Conservation (phyloP, 768 basidiomycete genomes). For the Mycena latifolia region DNA sequence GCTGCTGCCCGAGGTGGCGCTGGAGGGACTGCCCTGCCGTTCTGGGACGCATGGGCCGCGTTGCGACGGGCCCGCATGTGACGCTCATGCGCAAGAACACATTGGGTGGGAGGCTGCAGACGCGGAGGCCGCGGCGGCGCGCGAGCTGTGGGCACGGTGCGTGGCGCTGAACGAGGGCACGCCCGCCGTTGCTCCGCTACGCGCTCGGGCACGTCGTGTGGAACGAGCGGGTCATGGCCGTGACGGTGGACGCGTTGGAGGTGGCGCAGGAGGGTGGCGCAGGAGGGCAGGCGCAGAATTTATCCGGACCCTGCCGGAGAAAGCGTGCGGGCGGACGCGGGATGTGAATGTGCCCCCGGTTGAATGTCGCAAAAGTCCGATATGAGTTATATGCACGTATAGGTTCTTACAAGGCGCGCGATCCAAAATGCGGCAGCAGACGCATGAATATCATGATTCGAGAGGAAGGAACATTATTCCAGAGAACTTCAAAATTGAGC, state of each 20-base stretch:
- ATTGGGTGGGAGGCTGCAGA: conserved; percentile 33
- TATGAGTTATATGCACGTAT: neutral
- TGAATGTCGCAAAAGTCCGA: conserved; percentile 50
- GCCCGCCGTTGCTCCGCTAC: conserved; percentile 68
- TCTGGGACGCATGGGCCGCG: conserved; percentile 63
- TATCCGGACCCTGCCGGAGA: conserved; percentile 56
- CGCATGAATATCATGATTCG: too few relatives aligned
- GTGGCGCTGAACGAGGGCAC: conserved; percentile 50
- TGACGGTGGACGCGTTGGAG: conserved; percentile 74
- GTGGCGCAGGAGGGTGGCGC: conserved; percentile 41
- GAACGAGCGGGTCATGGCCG: conserved; percentile 83
- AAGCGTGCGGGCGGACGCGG: conserved; percentile 64
- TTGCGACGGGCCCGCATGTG: conserved; percentile 80
- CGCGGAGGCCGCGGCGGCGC: conserved; percentile 24
- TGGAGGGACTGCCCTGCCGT: conserved; percentile 60
- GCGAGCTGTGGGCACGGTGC: conserved; percentile 64
- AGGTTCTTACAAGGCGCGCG: neutral
- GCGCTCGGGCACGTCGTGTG: too few relatives aligned
- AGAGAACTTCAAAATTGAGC: too few relatives aligned
- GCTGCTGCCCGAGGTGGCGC: conserved; percentile 78
- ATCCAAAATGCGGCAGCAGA: too few relatives aligned
- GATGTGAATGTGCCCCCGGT: conserved; percentile 65
- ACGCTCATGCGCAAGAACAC: conserved; percentile 83
- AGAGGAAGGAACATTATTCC: too few relatives aligned
- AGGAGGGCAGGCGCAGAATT: conserved; percentile 61